Conservation (phyloP, 306 rosid genomes). For the Quercus mongolica region DNA sequence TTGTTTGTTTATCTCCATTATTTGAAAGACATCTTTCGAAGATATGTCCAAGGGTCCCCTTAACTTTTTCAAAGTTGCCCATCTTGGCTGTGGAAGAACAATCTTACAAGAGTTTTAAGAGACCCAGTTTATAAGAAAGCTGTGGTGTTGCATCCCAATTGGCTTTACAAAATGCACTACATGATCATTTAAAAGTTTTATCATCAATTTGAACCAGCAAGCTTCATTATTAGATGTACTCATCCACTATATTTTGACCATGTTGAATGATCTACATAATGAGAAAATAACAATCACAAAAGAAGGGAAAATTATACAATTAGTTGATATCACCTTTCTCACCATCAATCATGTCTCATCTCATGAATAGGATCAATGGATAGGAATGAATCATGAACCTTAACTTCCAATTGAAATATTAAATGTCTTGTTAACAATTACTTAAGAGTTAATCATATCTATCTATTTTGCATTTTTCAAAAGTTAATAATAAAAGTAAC, state of each 20-base stretch:
- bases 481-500: no score
- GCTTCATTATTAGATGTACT: neutral
- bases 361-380: neutral
- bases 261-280: neutral
- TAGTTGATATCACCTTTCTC: neutral
- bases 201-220: neutral
- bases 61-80: constrained; percentile 1
- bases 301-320: neutral
- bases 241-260: neutral
- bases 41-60: neutral
- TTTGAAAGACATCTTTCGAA: neutral
- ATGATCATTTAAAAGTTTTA: neutral
- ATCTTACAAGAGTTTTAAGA: neutral
- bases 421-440: no score
- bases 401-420: no score
- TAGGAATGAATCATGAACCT: neutral
- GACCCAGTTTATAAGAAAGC: neutral
- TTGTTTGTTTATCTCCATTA: neutral
- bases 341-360: neutral
- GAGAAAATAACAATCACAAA: neutral
- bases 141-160: neutral
- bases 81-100: neutral
- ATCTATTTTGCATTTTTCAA: no score
- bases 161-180: neutral
- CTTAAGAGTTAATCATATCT: no score